phyloP scores from a whole-genome alignment of 345 rosid genomes.

The Brassica juncea region DNA sequence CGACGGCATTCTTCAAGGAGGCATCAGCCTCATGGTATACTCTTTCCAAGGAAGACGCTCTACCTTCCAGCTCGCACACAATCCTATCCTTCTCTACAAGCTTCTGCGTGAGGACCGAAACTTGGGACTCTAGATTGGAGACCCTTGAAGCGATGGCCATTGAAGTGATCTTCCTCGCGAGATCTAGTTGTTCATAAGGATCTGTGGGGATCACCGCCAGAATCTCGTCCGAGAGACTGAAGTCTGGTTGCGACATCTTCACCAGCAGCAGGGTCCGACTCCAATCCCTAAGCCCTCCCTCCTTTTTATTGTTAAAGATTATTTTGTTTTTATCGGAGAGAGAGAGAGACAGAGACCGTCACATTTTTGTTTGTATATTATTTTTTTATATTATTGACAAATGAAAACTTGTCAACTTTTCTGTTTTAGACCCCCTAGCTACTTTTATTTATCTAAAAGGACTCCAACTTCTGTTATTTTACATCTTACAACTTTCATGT shows the following conservation, averaged over 20 bases:
- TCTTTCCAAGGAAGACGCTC: slow-evolving; percentile 52
- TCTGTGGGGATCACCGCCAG: slow-evolving; percentile 82
- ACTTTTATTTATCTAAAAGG: too few relatives aligned
- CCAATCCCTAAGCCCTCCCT: background rate
- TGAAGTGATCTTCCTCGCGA: slow-evolving; percentile 94
- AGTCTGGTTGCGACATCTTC: slow-evolving; percentile 51
- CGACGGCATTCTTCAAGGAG: slow-evolving; percentile 50
- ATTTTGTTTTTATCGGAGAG: background rate
- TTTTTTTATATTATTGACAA: too few relatives aligned
- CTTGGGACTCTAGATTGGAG: slow-evolving; percentile 74
- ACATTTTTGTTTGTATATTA: background rate
- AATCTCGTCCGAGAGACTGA: slow-evolving; percentile 68
- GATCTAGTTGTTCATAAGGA: slow-evolving; percentile 91
- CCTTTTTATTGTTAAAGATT: background rate
- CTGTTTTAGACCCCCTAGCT: too few relatives aligned
- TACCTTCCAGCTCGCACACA: slow-evolving; percentile 60
- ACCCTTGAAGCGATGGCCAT: slow-evolving; percentile 95
- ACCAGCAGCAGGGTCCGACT: slow-evolving; percentile 11
- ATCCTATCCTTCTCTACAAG: slow-evolving; percentile 66
- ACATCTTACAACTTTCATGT: too few relatives aligned
- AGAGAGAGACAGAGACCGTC: background rate
- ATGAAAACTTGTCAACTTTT: too few relatives aligned
- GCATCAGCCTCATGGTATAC: slow-evolving; percentile 60
- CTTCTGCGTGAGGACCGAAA: slow-evolving; percentile 51
- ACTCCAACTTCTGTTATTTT: too few relatives aligned